phyloP scores from a whole-genome alignment of 1,284 basidiomycete species.

The Uromyces viciae-fabae region DNA sequence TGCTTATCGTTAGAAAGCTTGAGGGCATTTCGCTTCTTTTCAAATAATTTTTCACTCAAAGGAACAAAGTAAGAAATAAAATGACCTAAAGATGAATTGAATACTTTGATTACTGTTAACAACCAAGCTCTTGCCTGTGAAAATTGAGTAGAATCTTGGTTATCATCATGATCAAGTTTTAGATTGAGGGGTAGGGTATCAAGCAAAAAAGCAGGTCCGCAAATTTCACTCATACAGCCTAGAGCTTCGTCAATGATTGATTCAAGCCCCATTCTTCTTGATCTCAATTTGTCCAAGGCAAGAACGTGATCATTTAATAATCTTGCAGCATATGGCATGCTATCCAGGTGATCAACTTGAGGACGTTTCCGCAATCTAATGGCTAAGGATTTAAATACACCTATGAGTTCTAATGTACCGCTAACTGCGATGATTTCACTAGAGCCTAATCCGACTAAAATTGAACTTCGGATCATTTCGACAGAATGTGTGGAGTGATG shows the following conservation, averaged over 20 bases:
- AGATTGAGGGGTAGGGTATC: conserved; percentile 77
- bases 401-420: conserved; percentile 50
- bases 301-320: conserved; percentile 71
- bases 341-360: conserved; percentile 55
- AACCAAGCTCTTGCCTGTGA: conserved; percentile 70
- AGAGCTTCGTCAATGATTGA: conserved; percentile 70
- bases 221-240: conserved; percentile 69
- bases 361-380: conserved; percentile 14
- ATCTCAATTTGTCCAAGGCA: conserved; percentile 70
- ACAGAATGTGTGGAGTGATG: conserved; percentile 60
- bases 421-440: conserved; percentile 59
- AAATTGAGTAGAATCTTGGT: conserved; percentile 15
- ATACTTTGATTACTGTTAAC: conserved; percentile 61
- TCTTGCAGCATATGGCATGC: conserved; percentile 68
- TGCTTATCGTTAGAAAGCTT: conserved; percentile 66
- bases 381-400: conserved; percentile 51
- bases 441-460: conserved; percentile 58
- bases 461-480: conserved; percentile 62
- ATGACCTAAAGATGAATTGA: conserved; percentile 77
- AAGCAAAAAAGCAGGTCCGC: conserved; percentile 79
- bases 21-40: conserved; percentile 62
- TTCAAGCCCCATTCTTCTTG: conserved; percentile 74
- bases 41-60: conserved; percentile 86
- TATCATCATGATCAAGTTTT: conserved; percentile 56
- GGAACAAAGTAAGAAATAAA: conserved; percentile 89